phyloP scores from a whole-genome alignment of 192 early-diverging fungal species.

The Backusella westeae region DNA sequence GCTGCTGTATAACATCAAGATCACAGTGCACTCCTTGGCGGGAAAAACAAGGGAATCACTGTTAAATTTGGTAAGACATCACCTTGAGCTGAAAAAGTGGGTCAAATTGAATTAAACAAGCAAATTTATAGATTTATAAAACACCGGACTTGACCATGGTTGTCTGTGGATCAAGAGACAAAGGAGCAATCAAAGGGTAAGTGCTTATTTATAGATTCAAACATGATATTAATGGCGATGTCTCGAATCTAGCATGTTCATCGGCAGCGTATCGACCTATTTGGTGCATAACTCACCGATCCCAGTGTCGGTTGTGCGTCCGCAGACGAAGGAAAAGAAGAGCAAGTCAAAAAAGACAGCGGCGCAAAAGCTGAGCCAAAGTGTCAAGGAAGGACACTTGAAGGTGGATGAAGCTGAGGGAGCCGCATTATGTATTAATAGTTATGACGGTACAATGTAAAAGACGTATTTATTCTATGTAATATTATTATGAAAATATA shows the following conservation, averaged over 20 bases:
- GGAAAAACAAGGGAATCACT: conserved; percentile 31
- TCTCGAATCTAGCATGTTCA: conserved; percentile 32
- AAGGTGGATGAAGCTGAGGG: conserved; percentile 37
- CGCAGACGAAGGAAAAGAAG: conserved; percentile 40
- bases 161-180: conserved; percentile 49
- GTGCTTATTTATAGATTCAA: neutral
- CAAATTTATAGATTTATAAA: neutral
- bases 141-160: conserved; percentile 42
- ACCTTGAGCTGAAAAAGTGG: neutral
- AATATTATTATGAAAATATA: conserved; percentile 57
- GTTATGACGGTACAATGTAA: conserved; percentile 20
- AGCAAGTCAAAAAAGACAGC: conserved; percentile 22
- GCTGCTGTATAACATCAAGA: conserved; percentile 38
- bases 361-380: conserved; percentile 39
- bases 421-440: conserved; percentile 13
- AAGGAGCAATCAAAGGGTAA: conserved; percentile 51
- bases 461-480: conserved; percentile 18
- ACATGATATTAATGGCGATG: neutral
- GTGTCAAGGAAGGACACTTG: conserved; percentile 32
- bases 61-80: conserved; percentile 24
- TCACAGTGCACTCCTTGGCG: conserved; percentile 23
- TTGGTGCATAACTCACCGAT: conserved; percentile 52
- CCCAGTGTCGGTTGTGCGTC: conserved; percentile 50
- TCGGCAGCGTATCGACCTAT: conserved; percentile 52
- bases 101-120: neutral